Evolutionary conservation across 495 filamentous ascomycete genomes (phyloP), one percentile per base, ranked within the genome.

Genomic region (Ramalina peruviana): DNA sequence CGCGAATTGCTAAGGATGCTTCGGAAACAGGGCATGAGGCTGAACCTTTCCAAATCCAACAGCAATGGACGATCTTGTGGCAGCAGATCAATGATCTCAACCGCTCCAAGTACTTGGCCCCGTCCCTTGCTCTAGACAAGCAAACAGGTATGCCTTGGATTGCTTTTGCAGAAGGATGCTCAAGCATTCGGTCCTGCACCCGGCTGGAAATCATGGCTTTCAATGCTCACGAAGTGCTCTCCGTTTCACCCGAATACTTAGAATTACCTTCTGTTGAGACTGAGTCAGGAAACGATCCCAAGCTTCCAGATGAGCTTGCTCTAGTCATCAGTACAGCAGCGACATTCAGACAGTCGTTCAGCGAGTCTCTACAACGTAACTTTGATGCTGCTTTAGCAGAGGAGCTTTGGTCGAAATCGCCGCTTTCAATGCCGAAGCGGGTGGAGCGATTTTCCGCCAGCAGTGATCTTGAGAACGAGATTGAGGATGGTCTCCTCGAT

Each of bases 61-160:
- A 80, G 9, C 89, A 96, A 59, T 98, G 92, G 93, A 78, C 82
- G 39, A 74, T 86, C 40, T 93, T 92, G 65, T 92, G 85, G 67
- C 81, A 89, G 38, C 72, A 96, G 20, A 72, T 89, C 43, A 70
- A 79, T 12, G 89, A 97, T 59, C 73, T 99, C 20, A 84, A 99
- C 58, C 88, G 82, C 52, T 80, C 85, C 52, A 75, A 88, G 58
- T 80, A 82, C 6, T 87, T 94, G 58, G 77, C 82, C 3, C 61
- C 94, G 37, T 79, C 85, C 3, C 66, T 97, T 30, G 76, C 79
- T 0, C 83, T 81, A 53, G 93, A 97, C 58, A 59, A 71, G 1
- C 69, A 78, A 38, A 69, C 70, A 11, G 80, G 81, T 33, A 79
- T 87, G 67, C 81, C 89, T 4, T 95, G 87, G 85, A 69, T 88